Percentiles rank a stretch among this genome's conserved stretches.
phyloP scores from a whole-genome alignment of 202 grass and related monocot genomes.

The Schoenoplectus triqueter region DNA sequence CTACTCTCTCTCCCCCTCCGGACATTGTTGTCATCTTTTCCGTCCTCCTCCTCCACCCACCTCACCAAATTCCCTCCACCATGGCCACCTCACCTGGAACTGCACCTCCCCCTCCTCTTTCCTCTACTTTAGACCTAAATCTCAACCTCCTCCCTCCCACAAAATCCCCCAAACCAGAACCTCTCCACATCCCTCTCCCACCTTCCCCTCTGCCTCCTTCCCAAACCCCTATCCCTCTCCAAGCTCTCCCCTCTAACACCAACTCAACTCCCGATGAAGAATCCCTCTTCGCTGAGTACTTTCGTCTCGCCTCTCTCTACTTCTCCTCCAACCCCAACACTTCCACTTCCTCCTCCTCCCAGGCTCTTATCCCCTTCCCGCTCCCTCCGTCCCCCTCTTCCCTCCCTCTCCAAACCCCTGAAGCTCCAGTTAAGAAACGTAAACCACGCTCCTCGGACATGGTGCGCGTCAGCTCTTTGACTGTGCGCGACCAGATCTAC shows the following conservation, averaged over 20 bases:
- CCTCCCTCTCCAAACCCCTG: neutral
- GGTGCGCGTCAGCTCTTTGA: conserved; percentile 79
- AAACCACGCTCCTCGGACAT: conserved; percentile 79
- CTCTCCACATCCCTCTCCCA: conserved; percentile 14
- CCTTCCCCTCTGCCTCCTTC: neutral
- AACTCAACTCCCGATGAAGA: conserved; percentile 48
- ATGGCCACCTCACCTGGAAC: conserved; percentile 22
- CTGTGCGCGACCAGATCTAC: conserved; percentile 78
- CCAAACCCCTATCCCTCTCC: conserved; percentile 44
- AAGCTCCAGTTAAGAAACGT: conserved; percentile 60
- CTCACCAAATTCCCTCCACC: neutral
- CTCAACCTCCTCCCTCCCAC: conserved; percentile 21
- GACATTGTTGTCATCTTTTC: no score
- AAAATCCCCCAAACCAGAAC: conserved; percentile 17
- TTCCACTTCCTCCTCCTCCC: conserved; percentile 18
- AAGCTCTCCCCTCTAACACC: conserved; percentile 51
- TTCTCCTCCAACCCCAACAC: conserved; percentile 32
- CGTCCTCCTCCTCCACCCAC: no score
- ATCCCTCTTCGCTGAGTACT: conserved; percentile 73
- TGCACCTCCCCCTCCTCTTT: neutral
- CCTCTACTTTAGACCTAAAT: neutral
- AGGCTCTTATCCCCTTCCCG: conserved; percentile 24
- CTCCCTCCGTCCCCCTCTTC: conserved; percentile 27
- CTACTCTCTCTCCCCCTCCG: neutral
- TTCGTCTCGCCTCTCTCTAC: conserved; percentile 69